Percentiles rank a stretch among this genome's conserved stretches.
These are phyloP conservation scores for Coprinopsis strossmayeri DNA, from an alignment of 768 basidiomycete genomes.

Conservation along the genomic window DNA sequence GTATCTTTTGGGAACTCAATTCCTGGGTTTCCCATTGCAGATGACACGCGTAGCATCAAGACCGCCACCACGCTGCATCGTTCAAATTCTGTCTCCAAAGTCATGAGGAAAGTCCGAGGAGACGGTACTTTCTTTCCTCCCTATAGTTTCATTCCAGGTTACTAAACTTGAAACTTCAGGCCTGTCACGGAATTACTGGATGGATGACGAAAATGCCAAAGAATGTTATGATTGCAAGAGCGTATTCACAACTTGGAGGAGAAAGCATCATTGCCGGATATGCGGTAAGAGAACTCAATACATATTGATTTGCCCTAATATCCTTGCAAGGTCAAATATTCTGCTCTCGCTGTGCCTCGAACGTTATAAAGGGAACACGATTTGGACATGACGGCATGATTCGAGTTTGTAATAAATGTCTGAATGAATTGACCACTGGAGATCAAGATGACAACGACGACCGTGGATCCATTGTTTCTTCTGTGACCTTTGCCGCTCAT, in stretches of 20 bases:
- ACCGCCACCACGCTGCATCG: conserved; percentile 66
- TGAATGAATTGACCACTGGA: conserved; percentile 85
- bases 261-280: conserved; percentile 97
- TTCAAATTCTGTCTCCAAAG: conserved; percentile 83
- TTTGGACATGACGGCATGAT: conserved; percentile 96
- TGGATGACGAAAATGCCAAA: conserved; percentile 94
- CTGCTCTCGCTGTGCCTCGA: conserved; percentile 94
- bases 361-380: conserved; percentile 89
- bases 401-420: conserved; percentile 90
- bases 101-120: conserved; percentile 83
- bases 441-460: conserved; percentile 91
- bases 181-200: conserved; percentile 95
- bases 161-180: conserved; percentile 43
- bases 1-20: conserved; percentile 66
- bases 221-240: conserved; percentile 96
- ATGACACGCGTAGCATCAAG: conserved; percentile 83
- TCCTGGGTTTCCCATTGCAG: conserved; percentile 88
- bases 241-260: conserved; percentile 87
- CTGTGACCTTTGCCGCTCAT: conserved; percentile 68
- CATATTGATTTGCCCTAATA: background rate
- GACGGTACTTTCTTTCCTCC: conserved; percentile 51
- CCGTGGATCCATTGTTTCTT: conserved; percentile 72
- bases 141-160: background rate
- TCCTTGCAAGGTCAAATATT: conserved; percentile 84
- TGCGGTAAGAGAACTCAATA: too few species aligned